These are phyloP conservation scores for Meyerozyma carpophila DNA, from an alignment of 1,139 yeast genomes.

Conservation along the genomic window DNA sequence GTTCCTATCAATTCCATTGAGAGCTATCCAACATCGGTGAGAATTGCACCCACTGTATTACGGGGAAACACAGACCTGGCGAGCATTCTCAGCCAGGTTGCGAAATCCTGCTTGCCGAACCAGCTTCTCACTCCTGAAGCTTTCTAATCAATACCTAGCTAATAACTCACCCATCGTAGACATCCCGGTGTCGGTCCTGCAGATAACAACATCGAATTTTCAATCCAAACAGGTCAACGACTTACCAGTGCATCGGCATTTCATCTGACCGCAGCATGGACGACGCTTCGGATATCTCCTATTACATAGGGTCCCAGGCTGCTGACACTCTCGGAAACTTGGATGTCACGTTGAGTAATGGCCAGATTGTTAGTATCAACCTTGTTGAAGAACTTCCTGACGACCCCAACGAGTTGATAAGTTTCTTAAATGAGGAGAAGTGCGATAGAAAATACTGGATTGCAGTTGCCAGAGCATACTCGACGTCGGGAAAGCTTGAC, in stretches of 20 bases:
- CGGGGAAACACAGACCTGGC: background rate
- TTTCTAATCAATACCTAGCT: background rate
- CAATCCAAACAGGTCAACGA: background rate
- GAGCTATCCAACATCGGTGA: background rate
- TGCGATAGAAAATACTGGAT: slow-evolving; percentile 80
- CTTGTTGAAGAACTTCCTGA: slow-evolving; percentile 74
- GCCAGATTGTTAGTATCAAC: slow-evolving; percentile 68
- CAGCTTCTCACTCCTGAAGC: background rate
- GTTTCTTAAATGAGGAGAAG: slow-evolving; percentile 71
- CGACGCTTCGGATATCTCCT: slow-evolving; percentile 33
- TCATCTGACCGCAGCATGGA: slow-evolving; percentile 16
- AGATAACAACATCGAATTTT: background rate
- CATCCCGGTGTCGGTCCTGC: background rate
- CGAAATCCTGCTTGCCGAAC: background rate
- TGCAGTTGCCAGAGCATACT: slow-evolving; percentile 76
- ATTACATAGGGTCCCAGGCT: slow-evolving; percentile 31
- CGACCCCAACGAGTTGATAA: slow-evolving; percentile 77
- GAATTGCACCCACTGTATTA: background rate
- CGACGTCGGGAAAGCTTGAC: slow-evolving; percentile 49
- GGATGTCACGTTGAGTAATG: slow-evolving; percentile 66
- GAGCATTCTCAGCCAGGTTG: background rate
- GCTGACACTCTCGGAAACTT: slow-evolving; percentile 31
- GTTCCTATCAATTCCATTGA: background rate
- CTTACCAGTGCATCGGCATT: background rate
- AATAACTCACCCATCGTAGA: background rate